phyloP scores from a whole-genome alignment of 192 early-diverging fungal genomes.

The Bifiguratus adelaidae region DNA sequence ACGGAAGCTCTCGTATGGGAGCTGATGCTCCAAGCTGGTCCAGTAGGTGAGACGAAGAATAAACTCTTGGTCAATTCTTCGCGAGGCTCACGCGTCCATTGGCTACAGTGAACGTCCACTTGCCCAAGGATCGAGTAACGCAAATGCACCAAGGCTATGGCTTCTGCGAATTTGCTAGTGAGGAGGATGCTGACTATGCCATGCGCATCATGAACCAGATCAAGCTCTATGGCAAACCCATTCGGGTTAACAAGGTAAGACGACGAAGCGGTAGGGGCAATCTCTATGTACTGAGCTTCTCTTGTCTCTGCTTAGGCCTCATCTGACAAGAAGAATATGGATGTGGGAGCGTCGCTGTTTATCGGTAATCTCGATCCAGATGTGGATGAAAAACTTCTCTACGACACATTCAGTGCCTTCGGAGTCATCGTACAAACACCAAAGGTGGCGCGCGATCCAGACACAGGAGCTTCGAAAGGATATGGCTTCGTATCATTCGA shows the following conservation, averaged over 20 bases:
- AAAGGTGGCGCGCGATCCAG: constrained; percentile 75
- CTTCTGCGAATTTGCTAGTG: constrained; percentile 89
- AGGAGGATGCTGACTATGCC: constrained; percentile 95
- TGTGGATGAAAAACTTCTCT: constrained; percentile 82
- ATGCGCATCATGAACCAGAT: constrained; percentile 96
- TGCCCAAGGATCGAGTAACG: constrained; percentile 96
- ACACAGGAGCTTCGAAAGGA: constrained; percentile 79
- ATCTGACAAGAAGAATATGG: constrained; percentile 70
- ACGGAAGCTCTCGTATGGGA: constrained; percentile 95
- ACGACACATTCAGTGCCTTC: constrained; percentile 94
- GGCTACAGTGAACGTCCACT: constrained; percentile 72
- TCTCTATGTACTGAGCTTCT: background rate
- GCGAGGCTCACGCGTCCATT: background rate
- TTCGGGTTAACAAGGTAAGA: constrained; percentile 86
- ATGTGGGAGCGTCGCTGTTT: constrained; percentile 94
- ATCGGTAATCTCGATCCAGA: constrained; percentile 93
- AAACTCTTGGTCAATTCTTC: background rate
- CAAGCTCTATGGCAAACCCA: constrained; percentile 88
- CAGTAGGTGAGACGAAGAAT: constrained; percentile 45
- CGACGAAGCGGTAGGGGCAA: background rate
- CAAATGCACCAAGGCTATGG: constrained; percentile 91
- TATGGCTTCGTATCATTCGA: constrained; percentile 90
- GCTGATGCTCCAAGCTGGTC: constrained; percentile 96
- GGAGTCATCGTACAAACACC: constrained; percentile 83
- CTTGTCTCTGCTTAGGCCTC: constrained; percentile 38